Evolutionary conservation across 1,139 yeast species (phyloP).

Genomic region (Blastobotrys illinoisensis): DNA sequence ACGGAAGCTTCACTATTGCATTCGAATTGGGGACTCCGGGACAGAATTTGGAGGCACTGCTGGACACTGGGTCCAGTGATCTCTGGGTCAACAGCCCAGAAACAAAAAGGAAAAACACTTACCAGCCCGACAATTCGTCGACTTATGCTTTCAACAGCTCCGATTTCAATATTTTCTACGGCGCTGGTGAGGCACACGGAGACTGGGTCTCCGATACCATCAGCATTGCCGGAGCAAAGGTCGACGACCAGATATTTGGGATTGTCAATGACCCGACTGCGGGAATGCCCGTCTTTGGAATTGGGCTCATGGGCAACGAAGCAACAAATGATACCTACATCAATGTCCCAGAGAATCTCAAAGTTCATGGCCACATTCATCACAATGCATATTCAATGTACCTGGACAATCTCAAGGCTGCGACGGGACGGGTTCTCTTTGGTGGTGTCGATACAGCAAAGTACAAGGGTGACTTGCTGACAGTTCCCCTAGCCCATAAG

Average conservation of each 20-base stretch:
- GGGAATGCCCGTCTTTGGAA: slow-evolving; percentile 47
- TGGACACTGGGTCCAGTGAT: slow-evolving; percentile 46
- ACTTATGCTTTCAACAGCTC: slow-evolving; percentile 18
- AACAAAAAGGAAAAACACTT: slow-evolving; percentile 19
- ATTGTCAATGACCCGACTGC: slow-evolving; percentile 42
- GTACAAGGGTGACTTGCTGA: slow-evolving; percentile 42
- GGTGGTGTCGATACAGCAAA: slow-evolving; percentile 58
- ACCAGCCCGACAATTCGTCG: slow-evolving; percentile 21
- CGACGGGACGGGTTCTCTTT: slow-evolving; percentile 48
- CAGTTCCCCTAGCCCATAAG: slow-evolving; percentile 22
- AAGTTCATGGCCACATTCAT: slow-evolving; percentile 32
- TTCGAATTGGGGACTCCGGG: slow-evolving; percentile 41
- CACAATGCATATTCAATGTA: slow-evolving; percentile 50
- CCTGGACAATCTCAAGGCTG: slow-evolving; percentile 38
- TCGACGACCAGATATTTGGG: slow-evolving; percentile 42
- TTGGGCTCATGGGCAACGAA: slow-evolving; percentile 45
- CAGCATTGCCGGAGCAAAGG: slow-evolving; percentile 34
- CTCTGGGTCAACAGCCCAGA: slow-evolving; percentile 39
- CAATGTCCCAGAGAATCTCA: slow-evolving; percentile 22
- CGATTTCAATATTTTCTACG: slow-evolving; percentile 23
- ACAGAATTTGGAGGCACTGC: slow-evolving; percentile 35
- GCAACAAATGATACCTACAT: slow-evolving; percentile 15
- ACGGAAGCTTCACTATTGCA: slow-evolving; percentile 27
- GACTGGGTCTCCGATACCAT: slow-evolving; percentile 46
- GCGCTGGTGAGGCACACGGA: slow-evolving; percentile 34